Evolutionary conservation across 495 filamentous ascomycete genomes (phyloP), one percentile per base, ranked within the genome.

Genomic region (Lepraria neglecta): DNA sequence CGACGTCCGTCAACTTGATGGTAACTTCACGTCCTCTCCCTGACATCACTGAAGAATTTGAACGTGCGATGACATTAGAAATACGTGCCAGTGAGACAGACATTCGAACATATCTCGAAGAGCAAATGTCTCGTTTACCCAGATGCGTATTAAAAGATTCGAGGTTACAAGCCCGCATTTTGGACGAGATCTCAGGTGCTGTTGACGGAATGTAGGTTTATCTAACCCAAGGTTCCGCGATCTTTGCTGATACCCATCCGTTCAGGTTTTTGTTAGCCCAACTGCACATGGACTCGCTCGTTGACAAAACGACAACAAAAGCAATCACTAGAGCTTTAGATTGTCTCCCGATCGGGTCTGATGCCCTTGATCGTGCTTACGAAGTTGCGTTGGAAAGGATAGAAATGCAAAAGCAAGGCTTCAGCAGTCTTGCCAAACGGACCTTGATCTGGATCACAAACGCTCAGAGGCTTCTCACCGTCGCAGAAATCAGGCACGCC

Each of bases 181-280:
- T 10, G 40, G 38, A 24, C 11, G 21, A 51, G 4, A 55, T 59
- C 24, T 1, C 40, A 9, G 35, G 59, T 5, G 33, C 21, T 0
- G 46, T 59, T 2, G 14, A 53, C 1, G 48, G 30, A 31, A 58
- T 64, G 54, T 44, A 56, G 15, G 43, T 27, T 59, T 31, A 10
- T 44, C 0, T 10, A 1, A 6, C 6, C 33, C 33, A 6, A 3
- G 9, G 3, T 12, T 1, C 0, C 33, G 35, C 54, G 54, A 10
- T 14, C 42, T 24, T 28, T 48, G 44, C 46, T 60, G 17, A 46
- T 48, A 24, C 4, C 10, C 10, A 45, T 14, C 2, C 15, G 14
- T 27, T 10, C 28, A 70, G 78, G 76, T 82, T 83, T 59, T 69
- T 84, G 0, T 70, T 82, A 43, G 78, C 79, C 27, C 71, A 67